Evolutionary conservation across 129 eudicot genomes (phyloP).

Genomic region (Ambrosia trifida): DNA sequence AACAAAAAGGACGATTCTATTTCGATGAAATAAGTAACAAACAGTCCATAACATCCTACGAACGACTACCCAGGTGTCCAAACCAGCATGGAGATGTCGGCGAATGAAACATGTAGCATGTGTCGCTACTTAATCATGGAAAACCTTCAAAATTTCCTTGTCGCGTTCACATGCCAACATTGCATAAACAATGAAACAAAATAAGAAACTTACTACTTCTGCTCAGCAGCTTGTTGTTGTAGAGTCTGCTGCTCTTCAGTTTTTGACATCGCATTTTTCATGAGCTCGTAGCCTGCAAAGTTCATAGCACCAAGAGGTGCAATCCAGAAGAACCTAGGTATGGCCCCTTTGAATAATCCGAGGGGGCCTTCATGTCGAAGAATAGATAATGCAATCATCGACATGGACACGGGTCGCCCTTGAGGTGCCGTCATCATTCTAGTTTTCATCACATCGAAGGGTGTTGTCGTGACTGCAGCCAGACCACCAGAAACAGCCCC

Average conservation of each 20-base stretch:
- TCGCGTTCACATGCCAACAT: conserved; percentile 33
- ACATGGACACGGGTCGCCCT: conserved; percentile 67
- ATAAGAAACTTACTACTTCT: conserved; percentile 36
- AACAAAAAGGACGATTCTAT: conserved; percentile 21
- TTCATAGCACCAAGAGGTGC: conserved; percentile 99
- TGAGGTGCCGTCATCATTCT: conserved; percentile 93
- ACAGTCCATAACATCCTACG: conserved; percentile 18
- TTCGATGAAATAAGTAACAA: conserved; percentile 10
- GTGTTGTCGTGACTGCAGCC: conserved; percentile 88
- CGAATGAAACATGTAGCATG: conserved; percentile 33
- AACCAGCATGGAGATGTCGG: conserved; percentile 29
- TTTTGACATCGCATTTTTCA: conserved; percentile 74
- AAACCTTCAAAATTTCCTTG: conserved; percentile 47
- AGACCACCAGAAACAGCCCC: conserved; percentile 97
- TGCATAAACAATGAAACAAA: conserved; percentile 13
- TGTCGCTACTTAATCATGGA: conserved; percentile 30
- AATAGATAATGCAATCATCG: conserved; percentile 72
- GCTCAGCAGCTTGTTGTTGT: conserved; percentile 44
- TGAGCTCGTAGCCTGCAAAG: conserved; percentile 96
- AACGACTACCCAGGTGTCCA: conserved; percentile 13
- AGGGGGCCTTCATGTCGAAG: conserved; percentile 86
- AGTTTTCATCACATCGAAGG: conserved; percentile 94
- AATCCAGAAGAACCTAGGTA: conserved; percentile 96
- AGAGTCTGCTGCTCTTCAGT: conserved; percentile 46
- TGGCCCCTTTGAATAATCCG: conserved; percentile 89